Percentiles rank a stretch among this genome's conserved stretches.
These are phyloP conservation scores for Vanilla planifolia DNA, from an alignment of 106 monocot genomes.

Conservation along the genomic window DNA sequence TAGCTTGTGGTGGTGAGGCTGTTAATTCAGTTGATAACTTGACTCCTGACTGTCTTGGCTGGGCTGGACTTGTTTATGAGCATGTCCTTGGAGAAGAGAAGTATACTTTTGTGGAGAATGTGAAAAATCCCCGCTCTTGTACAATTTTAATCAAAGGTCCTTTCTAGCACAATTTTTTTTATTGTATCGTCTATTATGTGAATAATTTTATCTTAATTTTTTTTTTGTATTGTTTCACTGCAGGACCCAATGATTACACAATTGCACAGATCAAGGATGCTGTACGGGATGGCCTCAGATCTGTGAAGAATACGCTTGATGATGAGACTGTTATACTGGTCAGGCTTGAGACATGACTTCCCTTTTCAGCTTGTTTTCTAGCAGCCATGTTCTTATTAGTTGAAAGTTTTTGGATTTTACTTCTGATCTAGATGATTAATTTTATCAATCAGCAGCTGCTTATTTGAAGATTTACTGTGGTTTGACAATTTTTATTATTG, in stretches of 20 bases:
- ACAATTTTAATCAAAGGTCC: constrained; percentile 95
- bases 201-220: not conserved
- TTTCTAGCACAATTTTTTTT: not conserved
- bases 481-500: too few relatives aligned
- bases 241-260: constrained; percentile 99
- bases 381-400: not conserved
- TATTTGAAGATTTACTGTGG: too few relatives aligned
- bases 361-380: not conserved
- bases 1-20: constrained; percentile 97
- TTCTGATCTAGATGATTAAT: not conserved
- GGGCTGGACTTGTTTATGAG: constrained; percentile 97
- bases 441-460: not conserved
- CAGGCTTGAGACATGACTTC: constrained; percentile 11
- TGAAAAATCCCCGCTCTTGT: constrained; percentile 90
- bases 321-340: constrained; percentile 93
- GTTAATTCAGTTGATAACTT: constrained; percentile 90
- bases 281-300: constrained; percentile 93
- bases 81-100: constrained; percentile 97
- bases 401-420: not conserved
- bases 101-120: constrained; percentile 94
- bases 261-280: constrained; percentile 99
- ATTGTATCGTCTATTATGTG: not conserved
- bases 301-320: constrained; percentile 94
- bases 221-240: not conserved
- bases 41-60: constrained; percentile 76